Conservation (phyloP, 2,329 filamentous ascomycete species). For the Alternaria postmessia region DNA sequence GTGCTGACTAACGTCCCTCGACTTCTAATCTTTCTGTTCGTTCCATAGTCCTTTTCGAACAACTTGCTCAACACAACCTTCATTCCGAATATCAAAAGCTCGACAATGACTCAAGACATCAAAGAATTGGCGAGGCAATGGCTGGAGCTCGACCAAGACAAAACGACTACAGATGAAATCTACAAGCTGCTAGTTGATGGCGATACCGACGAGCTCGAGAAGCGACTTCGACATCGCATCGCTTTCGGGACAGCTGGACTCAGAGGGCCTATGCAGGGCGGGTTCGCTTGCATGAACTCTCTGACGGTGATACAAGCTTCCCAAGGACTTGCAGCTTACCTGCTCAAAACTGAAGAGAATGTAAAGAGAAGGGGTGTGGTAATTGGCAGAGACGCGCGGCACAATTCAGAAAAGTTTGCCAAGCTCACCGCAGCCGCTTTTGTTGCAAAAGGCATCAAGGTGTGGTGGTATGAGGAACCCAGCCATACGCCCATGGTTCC, state of each 20-base stretch:
- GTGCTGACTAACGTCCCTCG: background rate
- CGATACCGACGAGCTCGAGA: constrained; percentile 60
- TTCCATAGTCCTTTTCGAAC: background rate
- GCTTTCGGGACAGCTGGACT: constrained; percentile 70
- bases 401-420: constrained; percentile 69
- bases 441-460: constrained; percentile 64
- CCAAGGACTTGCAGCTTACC: constrained; percentile 69
- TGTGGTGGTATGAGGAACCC: constrained; percentile 65
- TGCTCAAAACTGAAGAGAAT: constrained; percentile 57
- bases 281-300: constrained; percentile 68
- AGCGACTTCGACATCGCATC: constrained; percentile 63
- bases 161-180: constrained; percentile 63
- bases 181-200: constrained; percentile 58
- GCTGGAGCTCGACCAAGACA: constrained; percentile 66
- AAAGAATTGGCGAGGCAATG: constrained; percentile 61
- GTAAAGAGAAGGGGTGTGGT: constrained; percentile 61
- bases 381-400: constrained; percentile 69
- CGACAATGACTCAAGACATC: constrained; percentile 44
- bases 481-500: constrained; percentile 70
- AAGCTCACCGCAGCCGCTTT: constrained; percentile 68
- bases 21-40: background rate
- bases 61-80: background rate
- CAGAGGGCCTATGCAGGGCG: constrained; percentile 70
- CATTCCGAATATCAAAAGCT: background rate
- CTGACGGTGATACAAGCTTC: constrained; percentile 70